These are phyloP conservation scores for Tylopilus subfusipes DNA, from an alignment of 768 basidiomycete species.

Conservation along the genomic window DNA sequence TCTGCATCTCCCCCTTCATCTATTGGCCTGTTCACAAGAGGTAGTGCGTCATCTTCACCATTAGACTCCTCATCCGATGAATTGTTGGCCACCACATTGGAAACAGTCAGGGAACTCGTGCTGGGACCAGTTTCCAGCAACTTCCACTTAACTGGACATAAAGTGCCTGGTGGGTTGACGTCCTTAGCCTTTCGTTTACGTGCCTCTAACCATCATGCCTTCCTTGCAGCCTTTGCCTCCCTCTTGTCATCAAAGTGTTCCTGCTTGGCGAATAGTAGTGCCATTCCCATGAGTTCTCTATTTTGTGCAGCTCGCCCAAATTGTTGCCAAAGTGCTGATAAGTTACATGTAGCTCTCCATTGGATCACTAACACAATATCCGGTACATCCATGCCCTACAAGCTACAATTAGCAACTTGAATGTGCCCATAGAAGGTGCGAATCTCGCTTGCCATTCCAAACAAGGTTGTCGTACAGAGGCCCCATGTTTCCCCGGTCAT, in stretches of 20 bases:
- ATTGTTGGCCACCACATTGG: no score
- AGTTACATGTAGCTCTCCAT: background rate
- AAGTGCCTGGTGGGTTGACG: no score
- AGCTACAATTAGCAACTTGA: no score
- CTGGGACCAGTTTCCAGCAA: no score
- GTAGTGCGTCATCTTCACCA: no score
- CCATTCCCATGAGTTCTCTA: background rate
- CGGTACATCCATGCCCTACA: background rate
- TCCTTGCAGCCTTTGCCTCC: no score
- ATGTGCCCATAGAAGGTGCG: no score
- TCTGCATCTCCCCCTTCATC: no score
- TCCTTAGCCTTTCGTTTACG: background rate
- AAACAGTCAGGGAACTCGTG: no score
- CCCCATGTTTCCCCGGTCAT: background rate
- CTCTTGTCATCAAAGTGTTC: background rate
- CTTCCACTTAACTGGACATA: no score
- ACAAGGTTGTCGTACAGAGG: background rate
- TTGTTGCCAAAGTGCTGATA: background rate
- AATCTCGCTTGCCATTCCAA: background rate
- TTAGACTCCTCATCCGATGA: no score
- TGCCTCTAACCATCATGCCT: background rate
- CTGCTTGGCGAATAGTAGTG: background rate
- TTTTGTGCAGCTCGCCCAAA: background rate
- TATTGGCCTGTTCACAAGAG: no score
- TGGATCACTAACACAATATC: background rate